Evolutionary conservation across 1,284 basidiomycete species (phyloP), one percentile per base, ranked within the genome.

Genomic region (Megacollybia platyphylla): DNA sequence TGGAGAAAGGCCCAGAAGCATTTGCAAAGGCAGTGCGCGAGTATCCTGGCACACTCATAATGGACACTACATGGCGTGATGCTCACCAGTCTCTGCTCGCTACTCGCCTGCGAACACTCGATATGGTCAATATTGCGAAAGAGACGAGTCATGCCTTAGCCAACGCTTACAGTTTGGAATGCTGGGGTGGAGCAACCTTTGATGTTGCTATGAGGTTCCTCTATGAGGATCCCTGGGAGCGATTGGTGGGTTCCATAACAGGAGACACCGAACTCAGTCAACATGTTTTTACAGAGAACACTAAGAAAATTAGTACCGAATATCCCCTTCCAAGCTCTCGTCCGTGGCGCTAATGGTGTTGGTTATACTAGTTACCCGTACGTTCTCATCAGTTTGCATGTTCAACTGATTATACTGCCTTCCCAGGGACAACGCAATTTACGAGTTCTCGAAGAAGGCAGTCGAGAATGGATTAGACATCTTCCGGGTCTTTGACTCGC

Each of bases 191-290:
- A 51, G 96, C 96, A 39, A 98, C 96, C 4, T 99, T 99, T 58
- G 96, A 98, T 63, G 96, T 99, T 40, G 87, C 96, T 28, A 97
- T 98, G 94, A 84, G 94, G 45, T 98, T 99, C 86, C 69, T 99
- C 59, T 97, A 98, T 63, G 96, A 99, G 64, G 96, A 99, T 66
- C 96, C 96, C 55, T 99, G 96, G 96, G 94, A 97, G 63, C 80
- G 96, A 54, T 69, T 98, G 67, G 86, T 87, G 50, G 39, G 77
- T 39, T 40, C 7, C 28, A 13, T 30, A 30, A 45, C 49, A 54
- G 43, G 13, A 30, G 41, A 36, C n/a, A 18, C 29, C 20, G 13
- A 20, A 41, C 24, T 27, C 20, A 37, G 28, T 5, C 20, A 24
- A 40, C 26, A 5, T 17, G 15, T 30, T 37, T 40, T 26, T 52